Conservation (phyloP, 73 alveolate genomes). For the Paramecium biaurelia region DNA sequence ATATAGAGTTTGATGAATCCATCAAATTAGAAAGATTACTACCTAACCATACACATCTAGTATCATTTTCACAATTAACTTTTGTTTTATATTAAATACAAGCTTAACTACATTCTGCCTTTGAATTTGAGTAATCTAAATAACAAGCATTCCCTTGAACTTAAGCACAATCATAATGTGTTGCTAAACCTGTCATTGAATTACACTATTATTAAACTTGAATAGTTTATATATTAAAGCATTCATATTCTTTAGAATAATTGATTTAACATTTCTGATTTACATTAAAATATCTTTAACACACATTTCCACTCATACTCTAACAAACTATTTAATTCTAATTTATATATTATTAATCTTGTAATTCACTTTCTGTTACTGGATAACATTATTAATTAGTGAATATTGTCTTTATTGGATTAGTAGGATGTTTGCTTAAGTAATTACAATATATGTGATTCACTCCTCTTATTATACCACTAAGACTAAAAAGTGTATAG, state of each 20-base stretch:
- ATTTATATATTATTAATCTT: not conserved
- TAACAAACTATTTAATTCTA: not conserved
- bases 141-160: not conserved
- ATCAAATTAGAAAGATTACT: not conserved
- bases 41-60: not conserved
- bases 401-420: not conserved
- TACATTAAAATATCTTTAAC: not conserved
- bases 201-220: not conserved
- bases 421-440: not conserved
- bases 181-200: not conserved
- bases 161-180: conserved; percentile 6
- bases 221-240: not conserved
- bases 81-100: not conserved
- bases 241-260: not conserved
- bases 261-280: not conserved
- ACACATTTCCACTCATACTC: not conserved
- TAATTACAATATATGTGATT: conserved; percentile 39
- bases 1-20: not conserved
- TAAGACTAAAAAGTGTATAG: not conserved
- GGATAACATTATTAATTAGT: not conserved
- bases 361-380: not conserved
- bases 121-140: not conserved
- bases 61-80: not conserved
- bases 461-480: not conserved
- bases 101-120: not conserved